Base-by-base conservation (phyloP, 495 filamentous ascomycete species). In the Penicillium malachiteum region DNA sequence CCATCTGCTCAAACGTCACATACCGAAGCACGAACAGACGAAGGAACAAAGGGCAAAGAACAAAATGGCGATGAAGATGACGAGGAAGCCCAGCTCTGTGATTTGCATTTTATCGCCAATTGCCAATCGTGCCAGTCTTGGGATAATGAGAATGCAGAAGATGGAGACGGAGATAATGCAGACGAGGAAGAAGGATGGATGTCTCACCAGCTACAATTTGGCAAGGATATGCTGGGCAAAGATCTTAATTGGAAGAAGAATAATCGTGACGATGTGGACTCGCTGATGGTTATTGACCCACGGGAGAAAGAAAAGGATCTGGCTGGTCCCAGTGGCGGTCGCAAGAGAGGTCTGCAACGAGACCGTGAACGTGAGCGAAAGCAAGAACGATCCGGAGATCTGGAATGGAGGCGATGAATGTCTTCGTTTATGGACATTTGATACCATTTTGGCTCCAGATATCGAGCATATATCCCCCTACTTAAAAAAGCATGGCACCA, bases 231-330 rank as follows among this genome's bases (percentile, higher is more conserved):
- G 53, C 70, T 96, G 3, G 94, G 95, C 34, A 97, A 97, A 66
- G 91, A 96, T 69, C 69, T 96, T 51, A 89, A 83, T 35, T 97
- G 92, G 81, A 91, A 92, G 70, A 85, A 86, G 72, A 87, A 90
- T 65, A 89, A 92, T 46, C 89, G 91, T 58, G 88, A 91, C 47
- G 90, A 91, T 44, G 87, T 89, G 55, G 89, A 94, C 60, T 91
- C 96, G 63, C 72, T 98, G 45, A 87, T 96, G 55, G 91, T 97
- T 2, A 96, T 97, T 72, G 95, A 98, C 74, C 95, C 95, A 1
- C 75, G 89, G 50, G 92, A 93, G 73, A 92, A 88, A 62, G 86
- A 88, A 50, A 84, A 81, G 70, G 87, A 89, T 39, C 74, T 94
- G 35, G 60, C 63, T 1, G 62, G 56, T 12, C 33, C 46, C 2